A percentile compares a stretch with the other conserved stretches of the same genome.
phyloP scores from a whole-genome alignment of 2,329 filamentous ascomycete genomes.

The Magnaporthales sp. region DNA sequence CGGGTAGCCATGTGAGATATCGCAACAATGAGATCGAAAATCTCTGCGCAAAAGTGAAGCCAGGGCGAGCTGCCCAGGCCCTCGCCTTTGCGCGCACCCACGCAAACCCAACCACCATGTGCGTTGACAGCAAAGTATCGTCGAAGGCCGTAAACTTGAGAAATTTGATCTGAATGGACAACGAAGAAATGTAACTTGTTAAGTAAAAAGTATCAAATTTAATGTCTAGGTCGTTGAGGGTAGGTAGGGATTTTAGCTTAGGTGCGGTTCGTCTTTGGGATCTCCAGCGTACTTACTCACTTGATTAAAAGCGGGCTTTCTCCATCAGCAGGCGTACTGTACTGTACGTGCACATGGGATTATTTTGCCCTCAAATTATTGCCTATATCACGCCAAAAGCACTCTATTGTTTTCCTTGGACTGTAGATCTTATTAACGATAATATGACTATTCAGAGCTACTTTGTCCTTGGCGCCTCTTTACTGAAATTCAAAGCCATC shows the following conservation, averaged over 20 bases:
- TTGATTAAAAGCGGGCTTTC: background rate
- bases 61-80: conserved; percentile 13
- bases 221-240: too few species aligned
- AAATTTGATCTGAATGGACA: too few species aligned
- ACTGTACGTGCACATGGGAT: background rate
- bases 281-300: background rate
- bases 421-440: background rate
- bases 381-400: background rate
- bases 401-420: background rate
- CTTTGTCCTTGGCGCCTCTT: background rate
- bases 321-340: background rate
- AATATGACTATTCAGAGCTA: background rate
- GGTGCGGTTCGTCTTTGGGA: too few species aligned
- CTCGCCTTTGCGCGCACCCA: background rate
- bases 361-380: background rate
- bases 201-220: too few species aligned
- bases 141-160: background rate
- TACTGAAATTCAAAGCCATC: background rate
- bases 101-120: background rate
- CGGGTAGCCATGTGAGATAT: conserved; percentile 53
- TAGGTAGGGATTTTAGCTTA: background rate
- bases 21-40: conserved; percentile 39
- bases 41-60: conserved; percentile 14
- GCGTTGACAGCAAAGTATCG: background rate
- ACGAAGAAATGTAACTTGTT: too few species aligned